A percentile compares a stretch with the other conserved stretches of the same genome.
Evolutionary conservation across 345 rosid species (phyloP).

Genomic region (Aurinia saxatilis): DNA sequence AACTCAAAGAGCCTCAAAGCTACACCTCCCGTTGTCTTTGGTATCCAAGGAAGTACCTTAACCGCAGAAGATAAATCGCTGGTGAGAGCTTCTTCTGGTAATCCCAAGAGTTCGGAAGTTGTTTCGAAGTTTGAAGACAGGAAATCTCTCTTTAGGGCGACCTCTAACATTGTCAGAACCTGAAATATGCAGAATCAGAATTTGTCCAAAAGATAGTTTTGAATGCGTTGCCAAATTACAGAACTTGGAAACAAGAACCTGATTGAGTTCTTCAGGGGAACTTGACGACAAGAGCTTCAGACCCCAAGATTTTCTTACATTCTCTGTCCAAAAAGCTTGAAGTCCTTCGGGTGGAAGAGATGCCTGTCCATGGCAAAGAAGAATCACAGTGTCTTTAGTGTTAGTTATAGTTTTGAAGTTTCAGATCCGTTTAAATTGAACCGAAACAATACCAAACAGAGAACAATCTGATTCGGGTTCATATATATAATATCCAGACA

Average conservation of each 20-base stretch:
- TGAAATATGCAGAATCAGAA: conserved; percentile 24
- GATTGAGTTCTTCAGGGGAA: conserved; percentile 51
- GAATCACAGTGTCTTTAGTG: neutral
- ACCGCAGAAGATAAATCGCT: conserved; percentile 18
- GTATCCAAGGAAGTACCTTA: conserved; percentile 68
- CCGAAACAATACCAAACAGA: neutral
- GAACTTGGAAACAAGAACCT: conserved; percentile 36
- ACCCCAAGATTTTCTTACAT: conserved; percentile 55
- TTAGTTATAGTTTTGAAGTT: neutral
- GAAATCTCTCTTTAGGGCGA: conserved; percentile 48
- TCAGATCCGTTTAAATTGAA: neutral
- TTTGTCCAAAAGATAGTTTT: neutral
- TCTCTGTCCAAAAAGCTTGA: conserved; percentile 55
- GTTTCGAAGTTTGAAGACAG: conserved; percentile 62
- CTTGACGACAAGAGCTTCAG: conserved; percentile 48
- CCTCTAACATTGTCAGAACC: conserved; percentile 60
- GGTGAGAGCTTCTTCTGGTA: conserved; percentile 9
- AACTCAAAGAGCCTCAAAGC: conserved; percentile 63
- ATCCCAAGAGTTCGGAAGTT: conserved; percentile 49
- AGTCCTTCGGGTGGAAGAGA: conserved; percentile 66
- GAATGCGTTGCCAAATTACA: neutral
- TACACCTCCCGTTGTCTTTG: conserved; percentile 65
- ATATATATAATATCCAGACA: too few relatives aligned
- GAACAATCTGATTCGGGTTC: neutral
- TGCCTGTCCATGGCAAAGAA: conserved; percentile 37